A percentile compares a stretch with the other conserved stretches of the same genome.
phyloP scores from a whole-genome alignment of 2,329 filamentous ascomycete species.

The Verticillium albo-atrum region DNA sequence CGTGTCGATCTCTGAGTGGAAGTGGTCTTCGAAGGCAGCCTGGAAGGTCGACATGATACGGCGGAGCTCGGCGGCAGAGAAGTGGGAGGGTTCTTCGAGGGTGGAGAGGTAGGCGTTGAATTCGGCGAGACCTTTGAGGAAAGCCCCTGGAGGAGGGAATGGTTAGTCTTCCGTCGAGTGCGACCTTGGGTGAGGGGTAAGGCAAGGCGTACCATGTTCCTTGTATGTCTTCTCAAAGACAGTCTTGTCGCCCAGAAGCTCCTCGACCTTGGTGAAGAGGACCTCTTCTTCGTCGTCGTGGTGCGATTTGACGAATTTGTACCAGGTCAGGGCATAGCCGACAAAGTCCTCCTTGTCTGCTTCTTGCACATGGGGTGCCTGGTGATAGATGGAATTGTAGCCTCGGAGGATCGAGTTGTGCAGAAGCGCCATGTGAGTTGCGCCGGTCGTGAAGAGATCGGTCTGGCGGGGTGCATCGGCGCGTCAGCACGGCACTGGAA shows the following conservation, averaged over 20 bases:
- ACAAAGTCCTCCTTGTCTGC: constrained; percentile 53
- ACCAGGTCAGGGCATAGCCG: constrained; percentile 53
- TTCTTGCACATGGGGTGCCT: constrained; percentile 47
- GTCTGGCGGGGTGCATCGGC: constrained; percentile 29
- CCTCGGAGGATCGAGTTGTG: constrained; percentile 61
- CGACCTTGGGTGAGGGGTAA: neutral
- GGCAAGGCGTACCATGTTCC: constrained; percentile 44
- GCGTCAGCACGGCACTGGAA: constrained; percentile 5
- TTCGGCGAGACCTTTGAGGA: constrained; percentile 45
- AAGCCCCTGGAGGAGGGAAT: constrained; percentile 31
- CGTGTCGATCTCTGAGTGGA: constrained; percentile 50
- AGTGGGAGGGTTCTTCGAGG: constrained; percentile 33
- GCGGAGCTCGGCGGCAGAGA: constrained; percentile 40
- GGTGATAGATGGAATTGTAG: constrained; percentile 60
- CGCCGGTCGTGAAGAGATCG: constrained; percentile 54
- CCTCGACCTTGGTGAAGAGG: constrained; percentile 51
- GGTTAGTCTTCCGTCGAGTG: neutral
- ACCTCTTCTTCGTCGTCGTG: constrained; percentile 56
- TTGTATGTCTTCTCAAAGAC: constrained; percentile 48
- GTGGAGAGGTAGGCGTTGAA: constrained; percentile 48
- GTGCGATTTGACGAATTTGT: constrained; percentile 55
- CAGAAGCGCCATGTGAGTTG: constrained; percentile 57
- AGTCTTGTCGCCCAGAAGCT: constrained; percentile 42
- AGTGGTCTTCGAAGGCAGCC: constrained; percentile 46
- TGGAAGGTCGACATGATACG: constrained; percentile 47